Conservation (phyloP, 2,329 filamentous ascomycete species). For the Talaromyces sp. region DNA sequence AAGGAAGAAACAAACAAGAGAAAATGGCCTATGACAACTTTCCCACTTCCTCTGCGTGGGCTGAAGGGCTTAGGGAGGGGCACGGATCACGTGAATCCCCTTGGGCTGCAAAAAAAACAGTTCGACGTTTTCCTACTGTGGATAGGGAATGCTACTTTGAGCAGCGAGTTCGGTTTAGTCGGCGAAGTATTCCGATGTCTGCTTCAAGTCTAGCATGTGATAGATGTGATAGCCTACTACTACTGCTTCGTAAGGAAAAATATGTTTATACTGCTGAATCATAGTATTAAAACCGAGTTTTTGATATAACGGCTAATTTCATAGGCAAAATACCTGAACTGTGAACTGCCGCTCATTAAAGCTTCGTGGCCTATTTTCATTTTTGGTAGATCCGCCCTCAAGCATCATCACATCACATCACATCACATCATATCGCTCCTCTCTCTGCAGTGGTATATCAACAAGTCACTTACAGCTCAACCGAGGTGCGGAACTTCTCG, state of each 20-base stretch:
- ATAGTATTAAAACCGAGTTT: neutral
- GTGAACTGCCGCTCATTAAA: neutral
- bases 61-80: neutral
- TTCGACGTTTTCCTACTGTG: neutral
- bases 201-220: neutral
- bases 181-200: neutral
- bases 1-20: neutral
- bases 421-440: neutral
- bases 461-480: conserved; percentile 65
- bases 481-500: conserved; percentile 80
- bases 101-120: neutral
- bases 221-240: neutral
- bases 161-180: neutral
- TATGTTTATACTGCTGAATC: neutral
- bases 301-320: neutral
- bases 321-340: too few relatives aligned
- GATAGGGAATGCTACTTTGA: neutral
- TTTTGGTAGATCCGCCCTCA: neutral
- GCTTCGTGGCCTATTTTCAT: neutral
- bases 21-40: neutral
- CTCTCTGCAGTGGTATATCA: neutral
- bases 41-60: neutral
- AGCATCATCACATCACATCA: neutral
- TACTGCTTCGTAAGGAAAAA: neutral
- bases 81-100: neutral